Base-by-base conservation (phyloP, 768 basidiomycete genomes). In the Tulasnella sp. region DNA sequence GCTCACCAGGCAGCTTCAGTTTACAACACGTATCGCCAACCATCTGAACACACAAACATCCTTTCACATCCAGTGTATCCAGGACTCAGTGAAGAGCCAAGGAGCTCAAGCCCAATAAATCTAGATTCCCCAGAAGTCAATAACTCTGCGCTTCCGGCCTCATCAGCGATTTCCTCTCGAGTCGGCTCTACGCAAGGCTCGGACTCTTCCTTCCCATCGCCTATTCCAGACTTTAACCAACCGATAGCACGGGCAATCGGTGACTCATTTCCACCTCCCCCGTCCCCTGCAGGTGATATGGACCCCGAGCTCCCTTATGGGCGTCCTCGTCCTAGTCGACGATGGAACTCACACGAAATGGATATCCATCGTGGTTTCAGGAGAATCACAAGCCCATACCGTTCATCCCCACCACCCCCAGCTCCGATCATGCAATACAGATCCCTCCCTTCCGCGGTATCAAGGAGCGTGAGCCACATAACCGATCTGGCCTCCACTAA, bases 351-450 rank as follows among this genome's bases (percentile, higher is more conserved):
- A 31, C 42, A 28, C 42, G 42, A 44, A 6, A 27, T n/a, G n/a
- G 9, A n/a, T 44, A 1, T 27, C 42, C 24, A 24, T 44, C 24
- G 16, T 44, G 9, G 24, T n/a, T n/a, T n/a, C n/a, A n/a, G n/a
- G 27, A 2, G 42, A 44, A 15, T 31, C 42, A 20, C 27, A 44
- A 24, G 42, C 28, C 42, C 28, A n/a, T n/a, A 31, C 16, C 6
- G 42, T 4, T 44, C 42, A 28, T 44, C 28, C 42, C 28, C 42
- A 10, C 42, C 42, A 16, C 42, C 42, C 6, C 42, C 42, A 27
- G 42, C 42, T 44, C 42, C 42, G 9, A 13, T 44, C 5, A 44
- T 44, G 42, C 42, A 44, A 10, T 31, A 27, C 42, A 44, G 24
- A 27, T 31, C 2, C 28, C 32, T 28, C 42, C 42, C 24, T 28